Conservation (phyloP, 2,329 filamentous ascomycete genomes). For the Cordyceps fumosorosea region DNA sequence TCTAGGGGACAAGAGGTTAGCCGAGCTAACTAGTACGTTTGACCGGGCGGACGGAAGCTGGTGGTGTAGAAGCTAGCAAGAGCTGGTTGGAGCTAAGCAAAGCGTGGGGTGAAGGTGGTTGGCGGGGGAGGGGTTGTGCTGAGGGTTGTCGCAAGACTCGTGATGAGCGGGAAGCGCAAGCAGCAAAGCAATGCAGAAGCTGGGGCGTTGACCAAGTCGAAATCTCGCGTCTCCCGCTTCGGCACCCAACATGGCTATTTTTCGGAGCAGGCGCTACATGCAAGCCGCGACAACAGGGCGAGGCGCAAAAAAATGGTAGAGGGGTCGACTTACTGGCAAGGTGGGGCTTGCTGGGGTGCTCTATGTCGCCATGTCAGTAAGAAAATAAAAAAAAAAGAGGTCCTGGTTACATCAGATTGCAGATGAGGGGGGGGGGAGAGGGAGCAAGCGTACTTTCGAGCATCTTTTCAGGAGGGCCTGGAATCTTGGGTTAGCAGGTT, state of each 20-base stretch:
- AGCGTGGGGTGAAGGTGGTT: constrained; percentile 3
- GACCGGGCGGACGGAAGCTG: constrained; percentile 13
- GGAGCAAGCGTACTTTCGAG: constrained; percentile 51
- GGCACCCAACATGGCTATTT: neutral
- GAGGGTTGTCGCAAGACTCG: neutral
- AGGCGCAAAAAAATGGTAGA: constrained; percentile 10
- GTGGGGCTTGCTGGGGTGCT: constrained; percentile 65
- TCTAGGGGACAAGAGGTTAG: constrained; percentile 30
- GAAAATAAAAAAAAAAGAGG: constrained; percentile 7
- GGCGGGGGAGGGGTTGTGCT: neutral
- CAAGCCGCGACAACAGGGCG: neutral
- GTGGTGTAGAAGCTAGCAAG: neutral
- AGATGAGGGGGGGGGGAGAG: neutral
- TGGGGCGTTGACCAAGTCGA: neutral
- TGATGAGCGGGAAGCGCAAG: neutral
- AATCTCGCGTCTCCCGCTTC: neutral
- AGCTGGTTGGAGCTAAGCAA: neutral
- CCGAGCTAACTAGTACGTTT: neutral
- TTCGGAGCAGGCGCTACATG: neutral
- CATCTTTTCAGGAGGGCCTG: constrained; percentile 61
- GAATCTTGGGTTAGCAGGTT: constrained; percentile 19
- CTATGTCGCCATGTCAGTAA: constrained; percentile 29
- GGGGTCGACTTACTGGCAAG: constrained; percentile 46
- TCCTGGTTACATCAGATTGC: constrained; percentile 9
- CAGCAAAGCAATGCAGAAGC: neutral